Percentiles rank a stretch among this genome's conserved stretches.
Evolutionary conservation across 2,329 filamentous ascomycete species (phyloP).

Genomic region (Cytospora piceae): DNA sequence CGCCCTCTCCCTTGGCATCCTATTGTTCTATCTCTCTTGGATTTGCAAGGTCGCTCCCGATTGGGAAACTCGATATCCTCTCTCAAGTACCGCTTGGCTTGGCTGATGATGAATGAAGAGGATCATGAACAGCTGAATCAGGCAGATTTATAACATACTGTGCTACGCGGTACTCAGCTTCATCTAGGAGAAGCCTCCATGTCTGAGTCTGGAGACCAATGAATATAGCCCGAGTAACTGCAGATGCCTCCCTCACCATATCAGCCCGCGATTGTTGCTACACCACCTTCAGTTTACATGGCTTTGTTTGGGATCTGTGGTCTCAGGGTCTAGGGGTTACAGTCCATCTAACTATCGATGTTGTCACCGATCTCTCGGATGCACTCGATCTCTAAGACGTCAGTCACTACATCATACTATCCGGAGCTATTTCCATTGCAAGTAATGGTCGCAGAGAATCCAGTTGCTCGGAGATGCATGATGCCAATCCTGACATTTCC

Average conservation of each 20-base stretch:
- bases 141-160: conserved; percentile 8
- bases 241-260: conserved; percentile 1
- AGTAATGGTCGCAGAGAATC: conserved; percentile 1
- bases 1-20: conserved; percentile 20
- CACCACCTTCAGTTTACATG: background rate
- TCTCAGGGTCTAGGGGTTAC: background rate
- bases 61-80: conserved; percentile 7
- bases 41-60: conserved; percentile 17
- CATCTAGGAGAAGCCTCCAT: background rate
- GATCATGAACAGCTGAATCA: conserved; percentile 15
- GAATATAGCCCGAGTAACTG: background rate
- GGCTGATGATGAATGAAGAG: conserved; percentile 5
- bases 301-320: conserved; percentile 2
- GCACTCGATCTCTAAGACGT: conserved; percentile 4
- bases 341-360: conserved; percentile 9
- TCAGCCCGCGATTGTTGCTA: background rate
- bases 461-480: conserved; percentile 8
- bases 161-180: conserved; percentile 15
- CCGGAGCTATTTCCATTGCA: conserved; percentile 7
- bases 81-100: conserved; percentile 4
- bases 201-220: background rate
- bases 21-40: conserved; percentile 15
- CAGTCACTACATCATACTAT: conserved; percentile 19
- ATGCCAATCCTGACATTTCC: conserved; percentile 2
- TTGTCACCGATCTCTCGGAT: conserved; percentile 5